Percentiles rank a stretch among this genome's conserved stretches.
Conservation (phyloP, 176 grass and related monocot species). For the Cenchrus purpureus region DNA sequence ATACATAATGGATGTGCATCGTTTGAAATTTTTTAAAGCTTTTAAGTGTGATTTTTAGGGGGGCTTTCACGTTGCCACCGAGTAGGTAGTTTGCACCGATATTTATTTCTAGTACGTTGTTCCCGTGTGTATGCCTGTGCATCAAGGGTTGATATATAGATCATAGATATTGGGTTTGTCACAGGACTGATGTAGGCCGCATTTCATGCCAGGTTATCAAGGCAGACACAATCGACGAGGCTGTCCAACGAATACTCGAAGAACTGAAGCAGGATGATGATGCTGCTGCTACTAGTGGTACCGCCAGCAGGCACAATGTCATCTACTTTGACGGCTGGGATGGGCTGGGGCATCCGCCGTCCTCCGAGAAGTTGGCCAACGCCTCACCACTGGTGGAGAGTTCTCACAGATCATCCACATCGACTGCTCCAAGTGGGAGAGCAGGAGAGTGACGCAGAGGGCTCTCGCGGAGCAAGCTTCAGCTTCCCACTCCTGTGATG, state of each 20-base stretch:
- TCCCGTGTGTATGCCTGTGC: too few relatives aligned
- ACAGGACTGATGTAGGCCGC: not conserved
- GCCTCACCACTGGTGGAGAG: not conserved
- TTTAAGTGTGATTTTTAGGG: too few relatives aligned
- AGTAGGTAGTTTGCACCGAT: too few relatives aligned
- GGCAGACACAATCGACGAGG: not conserved
- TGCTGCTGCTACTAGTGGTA: not conserved
- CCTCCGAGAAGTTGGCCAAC: not conserved
- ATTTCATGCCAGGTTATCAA: not conserved
- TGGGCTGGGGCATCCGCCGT: not conserved
- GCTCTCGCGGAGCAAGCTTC: not conserved
- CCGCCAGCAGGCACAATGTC: not conserved
- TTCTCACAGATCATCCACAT: not conserved
- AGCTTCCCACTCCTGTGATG: not conserved
- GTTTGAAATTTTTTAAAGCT: too few relatives aligned
- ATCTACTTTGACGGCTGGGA: slow-evolving; percentile 2
- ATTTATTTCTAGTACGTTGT: too few relatives aligned
- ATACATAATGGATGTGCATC: too few relatives aligned
- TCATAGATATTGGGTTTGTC: too few relatives aligned
- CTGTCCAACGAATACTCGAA: not conserved
- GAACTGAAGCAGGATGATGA: not conserved
- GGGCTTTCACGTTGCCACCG: too few relatives aligned
- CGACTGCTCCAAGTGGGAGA: not conserved
- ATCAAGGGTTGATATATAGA: too few relatives aligned
- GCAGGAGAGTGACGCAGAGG: slow-evolving; percentile 13